A percentile compares a stretch with the other conserved stretches of the same genome.
Conservation (phyloP, 2,329 filamentous ascomycete genomes). For the Periconia sp. region DNA sequence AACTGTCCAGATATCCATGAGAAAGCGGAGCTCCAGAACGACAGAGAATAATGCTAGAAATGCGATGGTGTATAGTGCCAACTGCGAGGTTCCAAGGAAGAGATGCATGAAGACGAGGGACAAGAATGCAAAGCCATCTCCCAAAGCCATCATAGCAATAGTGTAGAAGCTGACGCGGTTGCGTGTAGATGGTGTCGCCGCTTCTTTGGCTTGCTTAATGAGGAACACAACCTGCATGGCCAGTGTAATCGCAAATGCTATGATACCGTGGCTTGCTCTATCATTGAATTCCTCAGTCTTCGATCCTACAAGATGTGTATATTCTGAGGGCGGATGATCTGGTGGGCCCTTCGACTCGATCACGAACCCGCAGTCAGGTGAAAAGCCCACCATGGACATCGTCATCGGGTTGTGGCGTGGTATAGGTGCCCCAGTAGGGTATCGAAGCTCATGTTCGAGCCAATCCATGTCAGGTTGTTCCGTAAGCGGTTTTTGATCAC, state of each 20-base stretch:
- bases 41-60: constrained; percentile 67
- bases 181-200: constrained; percentile 68
- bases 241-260: constrained; percentile 58
- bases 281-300: constrained; percentile 64
- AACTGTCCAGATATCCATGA: constrained; percentile 71
- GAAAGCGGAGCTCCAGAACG: constrained; percentile 68
- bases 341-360: constrained; percentile 67
- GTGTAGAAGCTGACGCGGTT: constrained; percentile 70
- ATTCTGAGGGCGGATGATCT: constrained; percentile 57
- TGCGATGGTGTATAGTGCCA: constrained; percentile 61
- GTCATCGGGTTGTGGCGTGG: constrained; percentile 58
- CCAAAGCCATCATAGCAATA: constrained; percentile 65
- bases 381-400: constrained; percentile 68
- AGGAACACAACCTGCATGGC: constrained; percentile 62
- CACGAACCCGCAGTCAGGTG: constrained; percentile 70
- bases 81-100: constrained; percentile 60
- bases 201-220: constrained; percentile 68
- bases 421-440: constrained; percentile 63
- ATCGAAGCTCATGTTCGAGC: constrained; percentile 65
- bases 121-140: constrained; percentile 65
- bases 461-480: constrained; percentile 48
- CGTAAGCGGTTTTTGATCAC: constrained; percentile 24
- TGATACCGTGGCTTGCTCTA: constrained; percentile 58
- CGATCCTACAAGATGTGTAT: constrained; percentile 60
- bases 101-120: constrained; percentile 59